These are phyloP conservation scores for Cucumis variabilis DNA, from an alignment of 331 rosid species.

Conservation along the genomic window DNA sequence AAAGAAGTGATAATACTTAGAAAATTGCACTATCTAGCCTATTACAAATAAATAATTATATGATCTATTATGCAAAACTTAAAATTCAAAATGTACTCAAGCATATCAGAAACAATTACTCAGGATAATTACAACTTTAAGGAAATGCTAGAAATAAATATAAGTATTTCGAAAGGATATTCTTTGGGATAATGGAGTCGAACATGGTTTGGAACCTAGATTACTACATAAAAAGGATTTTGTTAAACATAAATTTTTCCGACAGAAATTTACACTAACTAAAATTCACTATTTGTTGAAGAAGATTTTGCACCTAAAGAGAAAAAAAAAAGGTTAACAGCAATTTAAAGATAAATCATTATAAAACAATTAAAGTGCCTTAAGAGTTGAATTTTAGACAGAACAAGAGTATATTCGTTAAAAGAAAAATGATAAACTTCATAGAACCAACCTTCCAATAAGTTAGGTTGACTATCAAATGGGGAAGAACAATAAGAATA, in stretches of 20 bases:
- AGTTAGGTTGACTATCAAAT: background rate
- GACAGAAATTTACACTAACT: conserved; percentile 29
- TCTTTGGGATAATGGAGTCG: conserved; percentile 82
- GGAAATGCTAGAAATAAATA: conserved; percentile 17
- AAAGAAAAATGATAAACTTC: background rate
- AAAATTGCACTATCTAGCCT: background rate
- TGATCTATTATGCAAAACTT: background rate
- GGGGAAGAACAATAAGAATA: background rate
- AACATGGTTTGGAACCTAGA: conserved; percentile 90
- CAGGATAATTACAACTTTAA: background rate
- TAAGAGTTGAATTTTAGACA: background rate
- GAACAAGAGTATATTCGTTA: background rate
- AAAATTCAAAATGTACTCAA: background rate
- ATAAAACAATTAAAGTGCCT: background rate
- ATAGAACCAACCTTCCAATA: background rate
- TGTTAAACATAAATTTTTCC: conserved; percentile 41
- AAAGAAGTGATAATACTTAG: background rate
- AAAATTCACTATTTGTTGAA: conserved; percentile 91
- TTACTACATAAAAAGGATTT: conserved; percentile 65
- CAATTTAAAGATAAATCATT: conserved; percentile 24
- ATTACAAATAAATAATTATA: background rate
- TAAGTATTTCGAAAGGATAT: conserved; percentile 66
- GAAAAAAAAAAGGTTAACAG: conserved; percentile 13
- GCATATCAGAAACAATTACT: background rate
- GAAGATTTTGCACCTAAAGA: conserved; percentile 88